phyloP scores from a whole-genome alignment of 2,329 filamentous ascomycete species.

The Penicillium sp. region DNA sequence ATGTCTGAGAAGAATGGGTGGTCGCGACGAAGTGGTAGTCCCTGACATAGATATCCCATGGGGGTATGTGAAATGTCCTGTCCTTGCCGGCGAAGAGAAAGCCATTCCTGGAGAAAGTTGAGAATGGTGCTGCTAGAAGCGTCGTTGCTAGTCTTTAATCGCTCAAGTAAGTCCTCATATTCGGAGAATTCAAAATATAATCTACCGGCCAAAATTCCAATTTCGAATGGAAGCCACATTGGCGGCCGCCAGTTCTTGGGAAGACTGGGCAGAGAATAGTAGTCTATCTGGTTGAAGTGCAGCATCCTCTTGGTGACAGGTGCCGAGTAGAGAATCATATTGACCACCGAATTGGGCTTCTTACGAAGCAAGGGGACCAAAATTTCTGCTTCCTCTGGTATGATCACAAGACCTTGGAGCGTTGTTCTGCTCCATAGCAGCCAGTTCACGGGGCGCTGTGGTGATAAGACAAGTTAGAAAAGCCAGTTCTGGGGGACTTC shows the following conservation, averaged over 20 bases:
- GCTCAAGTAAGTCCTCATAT: slow-evolving; percentile 16
- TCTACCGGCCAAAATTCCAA: slow-evolving; percentile 57
- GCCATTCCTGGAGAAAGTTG: slow-evolving; percentile 31
- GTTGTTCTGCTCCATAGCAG: slow-evolving; percentile 37
- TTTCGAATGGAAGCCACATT: slow-evolving; percentile 52
- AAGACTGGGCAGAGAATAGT: slow-evolving; percentile 50
- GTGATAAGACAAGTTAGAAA: slow-evolving; percentile 20
- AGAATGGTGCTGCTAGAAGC: slow-evolving; percentile 11
- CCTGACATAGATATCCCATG: slow-evolving; percentile 33
- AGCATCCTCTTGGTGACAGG: slow-evolving; percentile 60
- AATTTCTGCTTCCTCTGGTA: slow-evolving; percentile 59
- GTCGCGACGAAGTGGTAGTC: slow-evolving; percentile 20
- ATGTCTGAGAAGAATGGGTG: slow-evolving; percentile 27
- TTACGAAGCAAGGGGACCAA: slow-evolving; percentile 37
- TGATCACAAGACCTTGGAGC: slow-evolving; percentile 51
- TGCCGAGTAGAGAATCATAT: slow-evolving; percentile 56
- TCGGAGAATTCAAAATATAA: slow-evolving; percentile 46
- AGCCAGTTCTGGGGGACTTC: too few relatives aligned
- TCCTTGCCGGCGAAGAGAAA: slow-evolving; percentile 27
- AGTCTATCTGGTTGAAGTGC: slow-evolving; percentile 53
- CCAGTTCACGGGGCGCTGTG: slow-evolving; percentile 54
- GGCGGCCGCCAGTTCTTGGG: slow-evolving; percentile 43
- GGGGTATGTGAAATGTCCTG: slow-evolving; percentile 33
- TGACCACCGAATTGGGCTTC: slow-evolving; percentile 21
- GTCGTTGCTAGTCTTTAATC: slow-evolving; percentile 12